phyloP scores from a whole-genome alignment of 257 asterid genomes.

The Euphrasia confusa region DNA sequence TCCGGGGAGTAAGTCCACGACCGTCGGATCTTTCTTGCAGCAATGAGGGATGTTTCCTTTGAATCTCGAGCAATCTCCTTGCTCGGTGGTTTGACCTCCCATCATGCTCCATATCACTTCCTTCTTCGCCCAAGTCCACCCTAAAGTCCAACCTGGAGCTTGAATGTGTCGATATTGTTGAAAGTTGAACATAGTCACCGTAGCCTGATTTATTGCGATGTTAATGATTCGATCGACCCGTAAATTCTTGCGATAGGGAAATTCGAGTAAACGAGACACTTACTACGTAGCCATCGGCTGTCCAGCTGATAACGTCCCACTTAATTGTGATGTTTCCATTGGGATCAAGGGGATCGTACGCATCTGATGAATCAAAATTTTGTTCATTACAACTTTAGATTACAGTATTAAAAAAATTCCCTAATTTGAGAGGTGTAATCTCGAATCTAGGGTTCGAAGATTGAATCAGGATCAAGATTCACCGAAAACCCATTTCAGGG shows the following conservation, averaged over 20 bases:
- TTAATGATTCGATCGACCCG: background rate
- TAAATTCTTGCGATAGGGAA: background rate
- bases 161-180: conserved; percentile 60
- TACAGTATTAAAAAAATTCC: too few species aligned
- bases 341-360: conserved; percentile 87
- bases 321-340: conserved; percentile 75
- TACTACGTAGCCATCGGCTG: conserved; percentile 81
- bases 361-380: conserved; percentile 35
- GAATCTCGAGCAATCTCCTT: conserved; percentile 58
- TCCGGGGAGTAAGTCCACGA: conserved; percentile 71
- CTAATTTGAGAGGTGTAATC: conserved; percentile 4
- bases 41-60: conserved; percentile 73
- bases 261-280: conserved; percentile 22
- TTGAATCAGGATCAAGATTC: conserved; percentile 2
- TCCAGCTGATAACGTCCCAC: conserved; percentile 76
- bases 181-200: conserved; percentile 56
- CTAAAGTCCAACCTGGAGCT: conserved; percentile 66
- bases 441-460: conserved; percentile 1
- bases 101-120: conserved; percentile 62
- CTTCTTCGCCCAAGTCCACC: conserved; percentile 70
- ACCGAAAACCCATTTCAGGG: conserved; percentile 8
- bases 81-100: conserved; percentile 55
- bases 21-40: conserved; percentile 69
- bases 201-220: conserved; percentile 32
- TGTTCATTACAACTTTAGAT: background rate